Percentiles rank a stretch among this genome's conserved stretches.
These are phyloP conservation scores for Stagonosporopsis tanaceti DNA, from an alignment of 2,329 filamentous ascomycete species.

Conservation along the genomic window DNA sequence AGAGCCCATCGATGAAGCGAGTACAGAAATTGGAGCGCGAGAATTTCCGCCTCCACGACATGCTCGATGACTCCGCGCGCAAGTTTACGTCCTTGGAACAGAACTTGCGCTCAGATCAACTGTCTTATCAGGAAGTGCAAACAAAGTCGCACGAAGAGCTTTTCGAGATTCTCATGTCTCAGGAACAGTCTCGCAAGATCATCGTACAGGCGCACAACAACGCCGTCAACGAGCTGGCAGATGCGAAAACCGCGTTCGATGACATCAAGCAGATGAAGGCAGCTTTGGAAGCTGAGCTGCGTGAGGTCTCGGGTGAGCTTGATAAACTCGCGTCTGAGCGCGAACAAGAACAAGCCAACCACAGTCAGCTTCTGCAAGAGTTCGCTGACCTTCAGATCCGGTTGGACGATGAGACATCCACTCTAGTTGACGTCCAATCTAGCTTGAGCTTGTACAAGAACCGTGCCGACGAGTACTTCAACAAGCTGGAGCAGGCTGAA, in stretches of 20 bases:
- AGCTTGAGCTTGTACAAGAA: conserved; percentile 90
- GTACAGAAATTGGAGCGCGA: conserved; percentile 92
- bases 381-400: conserved; percentile 94
- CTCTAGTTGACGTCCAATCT: conserved; percentile 81
- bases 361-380: conserved; percentile 87
- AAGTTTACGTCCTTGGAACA: conserved; percentile 91
- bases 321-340: conserved; percentile 79
- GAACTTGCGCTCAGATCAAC: conserved; percentile 83
- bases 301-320: conserved; percentile 83
- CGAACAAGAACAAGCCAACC: conserved; percentile 87
- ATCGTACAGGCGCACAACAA: conserved; percentile 86
- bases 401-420: conserved; percentile 87
- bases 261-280: conserved; percentile 83
- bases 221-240: conserved; percentile 82
- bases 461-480: conserved; percentile 94
- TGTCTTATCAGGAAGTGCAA: conserved; percentile 90
- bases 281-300: conserved; percentile 82
- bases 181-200: conserved; percentile 85
- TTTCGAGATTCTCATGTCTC: conserved; percentile 88
- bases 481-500: conserved; percentile 95
- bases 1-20: conserved; percentile 79
- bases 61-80: conserved; percentile 91
- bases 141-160: conserved; percentile 94
- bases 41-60: conserved; percentile 89
- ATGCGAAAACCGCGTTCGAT: conserved; percentile 87